These are phyloP conservation scores for Nicotiana rustica DNA, from an alignment of 305 asterid species.

Conservation along the genomic window DNA sequence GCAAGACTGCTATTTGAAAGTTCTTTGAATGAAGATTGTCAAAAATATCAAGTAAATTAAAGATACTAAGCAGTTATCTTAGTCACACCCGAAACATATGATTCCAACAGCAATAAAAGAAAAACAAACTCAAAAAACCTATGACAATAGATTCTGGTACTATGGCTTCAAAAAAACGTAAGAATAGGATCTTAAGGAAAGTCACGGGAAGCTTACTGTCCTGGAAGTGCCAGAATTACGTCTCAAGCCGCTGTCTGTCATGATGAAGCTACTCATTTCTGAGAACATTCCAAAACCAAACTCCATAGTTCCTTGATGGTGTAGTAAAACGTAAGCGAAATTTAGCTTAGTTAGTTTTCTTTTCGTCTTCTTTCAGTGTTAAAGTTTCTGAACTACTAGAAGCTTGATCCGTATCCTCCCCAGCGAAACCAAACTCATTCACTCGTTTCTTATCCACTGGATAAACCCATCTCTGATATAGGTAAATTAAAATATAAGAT, in stretches of 20 bases:
- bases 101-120: background rate
- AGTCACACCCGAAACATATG: conserved; percentile 12
- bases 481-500: conserved; percentile 86
- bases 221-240: conserved; percentile 19
- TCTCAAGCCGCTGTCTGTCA: background rate
- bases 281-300: background rate
- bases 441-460: conserved; percentile 94
- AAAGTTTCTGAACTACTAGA: conserved; percentile 44
- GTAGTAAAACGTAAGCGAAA: background rate
- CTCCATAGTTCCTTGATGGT: background rate
- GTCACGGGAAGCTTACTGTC: background rate
- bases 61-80: background rate
- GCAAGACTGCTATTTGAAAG: background rate
- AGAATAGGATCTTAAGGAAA: background rate
- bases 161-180: background rate
- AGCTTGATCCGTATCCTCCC: conserved; percentile 74
- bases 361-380: conserved; percentile 63
- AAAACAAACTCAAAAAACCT: conserved; percentile 23
- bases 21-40: background rate
- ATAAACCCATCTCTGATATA: conserved; percentile 88
- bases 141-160: background rate
- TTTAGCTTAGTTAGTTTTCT: conserved; percentile 75
- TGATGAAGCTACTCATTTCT: conserved; percentile 4
- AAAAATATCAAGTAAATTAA: background rate
- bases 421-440: conserved; percentile 94